Evolutionary conservation across 345 rosid genomes (phyloP).

Genomic region (Stellera chamaejasme): DNA sequence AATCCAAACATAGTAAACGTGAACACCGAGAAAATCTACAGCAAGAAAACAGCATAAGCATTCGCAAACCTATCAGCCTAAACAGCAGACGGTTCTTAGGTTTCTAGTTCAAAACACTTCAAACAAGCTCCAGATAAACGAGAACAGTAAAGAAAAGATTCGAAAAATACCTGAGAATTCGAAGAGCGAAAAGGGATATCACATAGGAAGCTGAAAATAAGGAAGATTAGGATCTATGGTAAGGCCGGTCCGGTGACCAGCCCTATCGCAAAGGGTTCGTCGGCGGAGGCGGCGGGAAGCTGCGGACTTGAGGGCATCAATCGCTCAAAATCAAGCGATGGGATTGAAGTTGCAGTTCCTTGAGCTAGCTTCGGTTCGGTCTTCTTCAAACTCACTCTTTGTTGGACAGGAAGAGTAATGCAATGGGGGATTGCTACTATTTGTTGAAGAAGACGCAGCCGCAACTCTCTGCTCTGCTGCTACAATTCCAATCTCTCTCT

Average conservation of each 20-base stretch:
- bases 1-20: slow-evolving; percentile 16
- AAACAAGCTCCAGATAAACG: neutral
- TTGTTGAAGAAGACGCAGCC: no score
- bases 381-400: no score
- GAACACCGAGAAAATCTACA: slow-evolving; percentile 9
- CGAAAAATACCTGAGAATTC: slow-evolving; percentile 17
- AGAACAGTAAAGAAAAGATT: no score
- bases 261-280: neutral
- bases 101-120: no score
- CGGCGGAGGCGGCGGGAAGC: neutral
- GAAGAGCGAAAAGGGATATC: slow-evolving; percentile 10
- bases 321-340: no score
- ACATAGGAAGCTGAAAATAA: slow-evolving; percentile 8
- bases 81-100: no score
- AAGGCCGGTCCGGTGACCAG: neutral
- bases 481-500: no score
- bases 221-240: slow-evolving; percentile 12
- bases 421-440: no score
- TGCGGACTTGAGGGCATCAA: neutral
- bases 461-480: no score
- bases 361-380: no score
- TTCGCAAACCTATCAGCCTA: neutral
- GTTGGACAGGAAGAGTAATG: no score
- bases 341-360: no score
- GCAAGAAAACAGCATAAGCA: slow-evolving; percentile 3